These are phyloP conservation scores for Aspergillus pseudoglaucus DNA, from an alignment of 2,329 filamentous ascomycete species.

Conservation along the genomic window DNA sequence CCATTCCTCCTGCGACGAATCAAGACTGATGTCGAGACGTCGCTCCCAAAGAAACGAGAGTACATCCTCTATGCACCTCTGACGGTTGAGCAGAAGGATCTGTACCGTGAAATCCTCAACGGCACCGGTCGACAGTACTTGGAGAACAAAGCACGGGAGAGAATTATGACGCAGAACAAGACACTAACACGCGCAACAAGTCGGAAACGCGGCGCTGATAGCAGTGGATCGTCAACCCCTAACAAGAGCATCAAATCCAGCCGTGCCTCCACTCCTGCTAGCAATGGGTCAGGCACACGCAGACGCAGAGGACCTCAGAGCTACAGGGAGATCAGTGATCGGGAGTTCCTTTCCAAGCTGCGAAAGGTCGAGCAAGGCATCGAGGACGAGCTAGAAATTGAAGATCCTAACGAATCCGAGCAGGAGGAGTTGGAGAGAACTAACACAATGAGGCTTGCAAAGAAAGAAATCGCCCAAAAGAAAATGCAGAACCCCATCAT, in stretches of 20 bases:
- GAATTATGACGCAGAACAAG: constrained; percentile 36
- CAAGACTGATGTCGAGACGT: constrained; percentile 86
- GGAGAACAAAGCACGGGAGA: constrained; percentile 45
- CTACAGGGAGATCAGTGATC: constrained; percentile 68
- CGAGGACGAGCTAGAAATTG: constrained; percentile 50
- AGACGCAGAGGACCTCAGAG: constrained; percentile 49
- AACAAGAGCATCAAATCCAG: constrained; percentile 72
- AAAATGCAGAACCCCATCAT: constrained; percentile 90
- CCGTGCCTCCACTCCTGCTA: constrained; percentile 65
- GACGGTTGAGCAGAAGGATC: constrained; percentile 80
- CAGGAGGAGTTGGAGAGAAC: constrained; percentile 59
- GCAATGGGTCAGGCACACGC: constrained; percentile 44
- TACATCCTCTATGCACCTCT: constrained; percentile 93
- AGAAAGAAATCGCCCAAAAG: constrained; percentile 81
- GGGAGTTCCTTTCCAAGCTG: constrained; percentile 70
- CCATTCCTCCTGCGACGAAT: constrained; percentile 81
- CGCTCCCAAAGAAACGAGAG: constrained; percentile 92
- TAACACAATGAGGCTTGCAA: constrained; percentile 68
- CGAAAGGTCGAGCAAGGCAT: constrained; percentile 44
- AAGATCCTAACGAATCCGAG: constrained; percentile 39
- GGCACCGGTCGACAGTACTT: constrained; percentile 55
- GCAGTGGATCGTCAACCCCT: constrained; percentile 40
- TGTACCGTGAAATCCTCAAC: constrained; percentile 83
- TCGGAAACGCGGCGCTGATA: constrained; percentile 53
- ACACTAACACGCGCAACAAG: constrained; percentile 36